Percentiles rank a stretch among this genome's conserved stretches.
These are phyloP conservation scores for Pythium sp. DNA, from an alignment of 352 stramenopile genomes.

Conservation along the genomic window DNA sequence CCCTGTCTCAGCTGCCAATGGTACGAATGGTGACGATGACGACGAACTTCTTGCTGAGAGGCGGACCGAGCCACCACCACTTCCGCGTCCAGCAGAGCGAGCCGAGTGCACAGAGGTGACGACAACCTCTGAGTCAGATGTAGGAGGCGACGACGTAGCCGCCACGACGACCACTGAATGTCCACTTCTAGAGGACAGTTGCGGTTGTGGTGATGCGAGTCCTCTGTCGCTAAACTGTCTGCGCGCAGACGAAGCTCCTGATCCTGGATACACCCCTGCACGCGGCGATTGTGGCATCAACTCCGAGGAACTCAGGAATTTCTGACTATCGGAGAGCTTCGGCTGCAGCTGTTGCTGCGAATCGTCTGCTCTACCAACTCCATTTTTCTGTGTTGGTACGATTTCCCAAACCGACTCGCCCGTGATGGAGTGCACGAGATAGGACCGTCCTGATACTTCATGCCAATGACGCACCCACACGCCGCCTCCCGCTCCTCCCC, in stretches of 20 bases:
- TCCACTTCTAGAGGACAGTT: not conserved
- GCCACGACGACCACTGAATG: not conserved
- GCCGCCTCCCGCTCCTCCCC: conserved; percentile 18
- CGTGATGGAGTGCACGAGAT: conserved; percentile 69
- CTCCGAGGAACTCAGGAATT: conserved; percentile 9
- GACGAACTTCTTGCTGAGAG: conserved; percentile 6
- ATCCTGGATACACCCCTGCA: not conserved
- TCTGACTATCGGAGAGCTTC: not conserved
- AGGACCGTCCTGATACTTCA: conserved; percentile 40
- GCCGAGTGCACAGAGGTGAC: conserved; percentile 19
- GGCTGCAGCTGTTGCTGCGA: no score
- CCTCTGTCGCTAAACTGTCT: conserved; percentile 4
- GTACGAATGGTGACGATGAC: not conserved
- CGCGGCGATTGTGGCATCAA: not conserved
- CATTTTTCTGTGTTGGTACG: not conserved
- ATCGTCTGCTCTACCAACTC: not conserved
- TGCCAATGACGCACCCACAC: conserved; percentile 70
- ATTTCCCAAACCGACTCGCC: conserved; percentile 73
- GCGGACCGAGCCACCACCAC: not conserved
- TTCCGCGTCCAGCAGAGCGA: not conserved
- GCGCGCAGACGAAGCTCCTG: conserved; percentile 3
- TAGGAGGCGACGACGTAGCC: conserved; percentile 20
- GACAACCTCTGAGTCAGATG: conserved; percentile 36
- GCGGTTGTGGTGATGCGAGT: not conserved
- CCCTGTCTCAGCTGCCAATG: not conserved